Conservation (phyloP, 164 flowering plant genomes). For the Dillenia suffruticosa region DNA sequence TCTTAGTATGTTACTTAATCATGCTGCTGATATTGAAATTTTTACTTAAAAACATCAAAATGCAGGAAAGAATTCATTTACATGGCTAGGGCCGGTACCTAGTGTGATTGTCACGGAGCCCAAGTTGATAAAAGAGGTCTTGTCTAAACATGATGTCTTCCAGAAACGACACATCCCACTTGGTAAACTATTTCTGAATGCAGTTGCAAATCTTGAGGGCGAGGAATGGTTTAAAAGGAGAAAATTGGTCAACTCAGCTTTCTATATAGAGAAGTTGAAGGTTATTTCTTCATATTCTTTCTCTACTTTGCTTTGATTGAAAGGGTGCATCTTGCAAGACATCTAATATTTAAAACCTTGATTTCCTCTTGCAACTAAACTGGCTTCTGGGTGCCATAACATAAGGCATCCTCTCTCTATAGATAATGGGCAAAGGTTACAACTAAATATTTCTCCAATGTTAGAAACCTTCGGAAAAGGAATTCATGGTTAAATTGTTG, state of each 20-base stretch:
- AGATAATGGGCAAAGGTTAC: too few relatives aligned
- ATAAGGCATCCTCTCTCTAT: too few relatives aligned
- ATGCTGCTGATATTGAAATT: too few relatives aligned
- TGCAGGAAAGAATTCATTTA: constrained; percentile 36
- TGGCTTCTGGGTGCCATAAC: too few relatives aligned
- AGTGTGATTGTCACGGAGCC: constrained; percentile 34
- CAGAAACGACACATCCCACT: constrained; percentile 21
- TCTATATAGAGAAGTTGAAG: constrained; percentile 48
- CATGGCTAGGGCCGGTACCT: constrained; percentile 42
- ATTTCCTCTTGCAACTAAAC: too few relatives aligned
- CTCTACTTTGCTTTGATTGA: background rate
- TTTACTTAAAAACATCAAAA: too few relatives aligned
- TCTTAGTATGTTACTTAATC: too few relatives aligned
- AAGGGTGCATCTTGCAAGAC: background rate
- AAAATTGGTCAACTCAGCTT: constrained; percentile 50
- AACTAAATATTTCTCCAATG: too few relatives aligned
- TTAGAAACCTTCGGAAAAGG: too few relatives aligned
- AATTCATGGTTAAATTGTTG: background rate
- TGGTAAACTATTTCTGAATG: constrained; percentile 7
- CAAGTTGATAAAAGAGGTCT: constrained; percentile 28
- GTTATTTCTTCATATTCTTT: constrained; percentile 12
- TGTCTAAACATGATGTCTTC: constrained; percentile 18
- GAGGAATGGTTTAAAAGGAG: constrained; percentile 53
- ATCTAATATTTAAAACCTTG: background rate
- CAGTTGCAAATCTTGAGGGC: constrained; percentile 25